Evolutionary conservation across 495 filamentous ascomycete species (phyloP), one percentile per base, ranked within the genome.

Genomic region (Penicillium angulare): DNA sequence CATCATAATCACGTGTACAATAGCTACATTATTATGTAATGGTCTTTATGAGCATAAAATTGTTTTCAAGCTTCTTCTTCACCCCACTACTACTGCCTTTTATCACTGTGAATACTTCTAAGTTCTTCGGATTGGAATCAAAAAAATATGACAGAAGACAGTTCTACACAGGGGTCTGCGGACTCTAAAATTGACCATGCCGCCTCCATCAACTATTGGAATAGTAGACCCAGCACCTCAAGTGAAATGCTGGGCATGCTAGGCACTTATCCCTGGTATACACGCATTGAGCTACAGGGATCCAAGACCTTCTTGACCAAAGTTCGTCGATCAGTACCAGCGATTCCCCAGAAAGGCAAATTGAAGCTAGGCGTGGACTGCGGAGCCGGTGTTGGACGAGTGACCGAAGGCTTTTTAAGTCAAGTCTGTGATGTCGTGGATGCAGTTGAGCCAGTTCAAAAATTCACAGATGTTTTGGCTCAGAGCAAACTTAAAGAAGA

Each of bases 241-340:
- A 81, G 85, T 61, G 87, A 88, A 55, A 93, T 96, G 87, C 86
- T 97, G 0, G 69, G 89, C 60, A 92, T 96, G 87, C 86, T 97
- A 0, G 69, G 91, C 57, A 87, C 88, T 34, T 92, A 79, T 56
- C 87, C 86, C 0, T 76, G 83, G 61, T 79, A 92, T 63, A 85
- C 82, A 23, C 79, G 81, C 47, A 78, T 88, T 57, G 92, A 96
- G 62, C 77, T 96, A 0, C 81, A 86, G 58, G 85, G 86, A 16
- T 92, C 87, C 9, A 76, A 79, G 54, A 84, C 77, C 61, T 93
- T 96, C 67, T 72, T 93, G 15, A 77, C 82, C 22, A 95, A 95
- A 59, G 70, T 95, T 1, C 84, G 86, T 5, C 77, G 78, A 3
- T 47, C 69, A 21, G 21, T 65, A 1, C 66, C 64, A 7, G 21